These are phyloP conservation scores for Phialophora chinensis DNA, from an alignment of 2,329 filamentous ascomycete genomes.

Conservation along the genomic window DNA sequence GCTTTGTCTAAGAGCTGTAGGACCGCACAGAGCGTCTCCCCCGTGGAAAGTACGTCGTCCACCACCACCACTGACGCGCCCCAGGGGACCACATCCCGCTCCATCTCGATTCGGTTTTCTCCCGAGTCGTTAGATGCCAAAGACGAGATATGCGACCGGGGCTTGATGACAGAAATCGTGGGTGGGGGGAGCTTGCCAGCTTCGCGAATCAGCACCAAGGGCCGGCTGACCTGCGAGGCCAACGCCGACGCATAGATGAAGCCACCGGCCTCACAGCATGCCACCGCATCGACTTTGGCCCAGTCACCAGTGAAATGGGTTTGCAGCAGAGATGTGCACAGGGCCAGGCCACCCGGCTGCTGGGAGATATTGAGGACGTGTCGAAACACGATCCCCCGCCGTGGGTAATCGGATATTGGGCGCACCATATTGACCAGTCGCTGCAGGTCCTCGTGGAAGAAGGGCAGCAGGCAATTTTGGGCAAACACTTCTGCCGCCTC, in stretches of 20 bases:
- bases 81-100: conserved; percentile 48
- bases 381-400: conserved; percentile 59
- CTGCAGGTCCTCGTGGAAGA: conserved; percentile 55
- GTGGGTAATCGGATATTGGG: conserved; percentile 58
- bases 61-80: conserved; percentile 60
- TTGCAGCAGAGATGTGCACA: conserved; percentile 60
- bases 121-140: conserved; percentile 32
- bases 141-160: conserved; percentile 62
- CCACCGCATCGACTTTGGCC: conserved; percentile 55
- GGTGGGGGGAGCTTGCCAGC: conserved; percentile 66
- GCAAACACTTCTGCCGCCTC: conserved; percentile 52
- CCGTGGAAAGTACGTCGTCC: conserved; percentile 66
- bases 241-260: conserved; percentile 62
- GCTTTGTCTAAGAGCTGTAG: conserved; percentile 55
- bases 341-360: conserved; percentile 55
- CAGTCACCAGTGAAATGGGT: conserved; percentile 56
- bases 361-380: conserved; percentile 64
- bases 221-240: conserved; percentile 49
- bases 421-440: conserved; percentile 59
- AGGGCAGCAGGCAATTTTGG: conserved; percentile 51
- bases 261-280: conserved; percentile 63
- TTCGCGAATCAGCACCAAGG: conserved; percentile 60
- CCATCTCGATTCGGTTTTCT: conserved; percentile 58
- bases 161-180: conserved; percentile 56
- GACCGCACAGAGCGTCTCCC: conserved; percentile 61